Evolutionary conservation across 1,284 basidiomycete genomes (phyloP).

Genomic region (Cerrena zonata): DNA sequence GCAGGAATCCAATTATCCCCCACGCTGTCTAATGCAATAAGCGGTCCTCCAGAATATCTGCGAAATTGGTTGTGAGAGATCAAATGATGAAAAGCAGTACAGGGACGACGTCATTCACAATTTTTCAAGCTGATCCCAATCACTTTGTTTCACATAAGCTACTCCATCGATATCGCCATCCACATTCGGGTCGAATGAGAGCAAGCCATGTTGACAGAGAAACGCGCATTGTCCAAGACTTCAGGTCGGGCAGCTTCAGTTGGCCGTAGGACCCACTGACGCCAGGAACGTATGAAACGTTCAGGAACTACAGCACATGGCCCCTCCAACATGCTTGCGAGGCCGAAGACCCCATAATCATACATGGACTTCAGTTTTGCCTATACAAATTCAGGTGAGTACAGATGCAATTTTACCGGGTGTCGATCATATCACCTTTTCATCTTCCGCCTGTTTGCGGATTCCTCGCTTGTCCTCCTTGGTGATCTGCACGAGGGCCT

Average conservation of each 20-base stretch:
- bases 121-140: conserved; percentile 57
- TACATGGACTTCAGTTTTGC: conserved; percentile 56
- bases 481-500: conserved; percentile 46
- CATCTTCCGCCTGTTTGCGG: conserved; percentile 60
- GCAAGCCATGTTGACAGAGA: conserved; percentile 63
- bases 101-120: conserved; percentile 39
- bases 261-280: conserved; percentile 61
- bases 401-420: too few relatives aligned
- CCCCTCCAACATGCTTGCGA: conserved; percentile 39
- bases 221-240: conserved; percentile 52
- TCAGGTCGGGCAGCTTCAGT: conserved; percentile 51
- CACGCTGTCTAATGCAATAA: conserved; percentile 47
- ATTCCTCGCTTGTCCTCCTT: conserved; percentile 53
- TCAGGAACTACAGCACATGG: conserved; percentile 56
- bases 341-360: conserved; percentile 46
- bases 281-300: conserved; percentile 60
- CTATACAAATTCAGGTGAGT: too few relatives aligned
- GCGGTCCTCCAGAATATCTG: conserved; percentile 57
- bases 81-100: conserved; percentile 6
- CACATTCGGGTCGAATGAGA: conserved; percentile 63
- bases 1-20: conserved; percentile 39
- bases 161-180: conserved; percentile 51
- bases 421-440: conserved; percentile 51
- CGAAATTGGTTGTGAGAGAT: conserved; percentile 1
- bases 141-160: conserved; percentile 49